A percentile compares a stretch with the other conserved stretches of the same genome.
These are phyloP conservation scores for Roridomyces roridus DNA, from an alignment of 768 basidiomycete species.

Conservation along the genomic window DNA sequence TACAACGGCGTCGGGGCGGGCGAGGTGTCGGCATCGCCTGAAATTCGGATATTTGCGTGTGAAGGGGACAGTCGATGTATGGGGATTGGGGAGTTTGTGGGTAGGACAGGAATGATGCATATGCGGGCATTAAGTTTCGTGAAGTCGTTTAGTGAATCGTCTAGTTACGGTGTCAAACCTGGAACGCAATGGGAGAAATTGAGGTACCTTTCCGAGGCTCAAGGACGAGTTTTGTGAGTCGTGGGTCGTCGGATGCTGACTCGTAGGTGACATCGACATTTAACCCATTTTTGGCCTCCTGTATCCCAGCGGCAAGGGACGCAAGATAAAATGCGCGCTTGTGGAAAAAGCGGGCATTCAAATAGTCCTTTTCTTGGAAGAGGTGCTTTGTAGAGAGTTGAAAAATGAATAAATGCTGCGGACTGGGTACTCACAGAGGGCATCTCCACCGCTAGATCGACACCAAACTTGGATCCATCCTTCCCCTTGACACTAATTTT, in stretches of 20 bases:
- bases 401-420: neutral
- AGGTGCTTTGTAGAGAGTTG: constrained; percentile 52
- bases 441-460: constrained; percentile 90
- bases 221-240: constrained; percentile 70
- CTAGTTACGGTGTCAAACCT: constrained; percentile 41
- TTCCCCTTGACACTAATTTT: constrained; percentile 75
- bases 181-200: constrained; percentile 25
- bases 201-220: constrained; percentile 57
- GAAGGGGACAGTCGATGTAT: constrained; percentile 74
- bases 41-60: constrained; percentile 61
- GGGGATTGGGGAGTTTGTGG: constrained; percentile 66
- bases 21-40: constrained; percentile 23
- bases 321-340: constrained; percentile 93
- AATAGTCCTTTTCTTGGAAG: constrained; percentile 97
- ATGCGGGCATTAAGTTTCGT: constrained; percentile 74
- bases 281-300: constrained; percentile 47
- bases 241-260: constrained; percentile 63
- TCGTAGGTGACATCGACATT: constrained; percentile 68
- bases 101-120: constrained; percentile 74
- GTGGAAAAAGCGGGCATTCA: constrained; percentile 89
- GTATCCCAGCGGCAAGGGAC: constrained; percentile 69
- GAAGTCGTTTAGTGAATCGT: constrained; percentile 60
- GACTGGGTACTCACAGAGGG: constrained; percentile 62
- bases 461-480: constrained; percentile 66
- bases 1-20: constrained; percentile 73